Conservation (phyloP, 2,329 filamentous ascomycete species). For the Didymella keratinophila region DNA sequence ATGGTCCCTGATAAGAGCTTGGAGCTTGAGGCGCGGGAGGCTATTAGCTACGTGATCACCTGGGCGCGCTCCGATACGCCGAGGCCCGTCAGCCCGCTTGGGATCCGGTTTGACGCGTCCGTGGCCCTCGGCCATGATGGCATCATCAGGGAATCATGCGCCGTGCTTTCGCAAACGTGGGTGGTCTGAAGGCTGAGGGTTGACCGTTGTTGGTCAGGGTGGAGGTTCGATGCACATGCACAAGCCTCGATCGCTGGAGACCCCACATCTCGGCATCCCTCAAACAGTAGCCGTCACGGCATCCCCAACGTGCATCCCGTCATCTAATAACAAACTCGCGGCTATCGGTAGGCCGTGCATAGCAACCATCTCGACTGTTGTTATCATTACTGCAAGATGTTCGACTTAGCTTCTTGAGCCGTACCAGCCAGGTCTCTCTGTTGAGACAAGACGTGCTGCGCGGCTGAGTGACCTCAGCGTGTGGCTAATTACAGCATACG, state of each 20-base stretch:
- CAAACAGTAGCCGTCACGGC: conserved; percentile 40
- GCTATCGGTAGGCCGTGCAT: conserved; percentile 12
- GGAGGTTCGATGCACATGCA: conserved; percentile 13
- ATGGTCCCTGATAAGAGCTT: conserved; percentile 38
- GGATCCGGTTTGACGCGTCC: conserved; percentile 37
- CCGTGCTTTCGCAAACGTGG: conserved; percentile 44
- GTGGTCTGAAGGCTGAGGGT: conserved; percentile 40
- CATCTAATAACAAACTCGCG: conserved; percentile 17
- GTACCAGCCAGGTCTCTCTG: neutral
- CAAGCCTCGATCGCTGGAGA: conserved; percentile 27
- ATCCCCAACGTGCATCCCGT: conserved; percentile 21
- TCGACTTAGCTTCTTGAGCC: neutral
- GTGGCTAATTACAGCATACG: conserved; percentile 18
- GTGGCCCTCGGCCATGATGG: conserved; percentile 34
- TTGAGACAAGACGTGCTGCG: neutral
- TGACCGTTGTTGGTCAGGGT: conserved; percentile 17
- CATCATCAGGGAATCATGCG: conserved; percentile 46
- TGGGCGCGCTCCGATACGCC: conserved; percentile 43
- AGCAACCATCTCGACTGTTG: conserved; percentile 5
- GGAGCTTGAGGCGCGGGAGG: conserved; percentile 32
- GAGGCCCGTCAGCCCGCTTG: conserved; percentile 37
- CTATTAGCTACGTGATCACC: conserved; percentile 25
- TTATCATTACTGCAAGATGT: neutral
- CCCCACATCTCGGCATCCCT: conserved; percentile 31
- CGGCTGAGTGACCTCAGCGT: conserved; percentile 2